Base-by-base conservation (phyloP, 176 grass and related monocot genomes). In the Thinopyrum elongatum region DNA sequence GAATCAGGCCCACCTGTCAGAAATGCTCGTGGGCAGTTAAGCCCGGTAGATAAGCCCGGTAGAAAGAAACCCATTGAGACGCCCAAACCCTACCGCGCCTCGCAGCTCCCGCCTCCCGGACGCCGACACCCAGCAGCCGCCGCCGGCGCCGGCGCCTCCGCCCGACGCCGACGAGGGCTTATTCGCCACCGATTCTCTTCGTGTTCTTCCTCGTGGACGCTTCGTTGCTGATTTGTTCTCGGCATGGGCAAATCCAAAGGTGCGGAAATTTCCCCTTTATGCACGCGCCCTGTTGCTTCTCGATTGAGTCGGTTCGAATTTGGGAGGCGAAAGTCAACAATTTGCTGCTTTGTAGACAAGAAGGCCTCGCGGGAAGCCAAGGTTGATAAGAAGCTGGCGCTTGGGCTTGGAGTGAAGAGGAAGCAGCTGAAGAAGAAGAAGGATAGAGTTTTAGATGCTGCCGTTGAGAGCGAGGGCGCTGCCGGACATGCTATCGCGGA, bases 361-460 rank as follows among this genome's bases (percentile, higher is more conserved):
- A 90, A 86, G 77, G 85, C 13, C 55, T 74, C 73, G 25, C 22
- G 82, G 77, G 88, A 88, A 17, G 61, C 78, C 13, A 92, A 83
- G 39, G 62, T 49, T 4, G 79, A 88, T 39, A 90, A 88, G 79
- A 92, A 90, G 21, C 73, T 70, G 64, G 72, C 82, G 75, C 90
- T 92, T 88, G 83, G 84, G 63, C 90, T 92, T 61, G 83, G 87
- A 74, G 88, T 95, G 82, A 90, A 95, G 84, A 80, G 57, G 75
- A 87, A 92, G 88, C 53, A 87, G 51, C 78, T 91, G 26, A 90
- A 88, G 82, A 95, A 77, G 89, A 95, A 92, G 85, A 95, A 95
- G 62, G 89, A 66, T 13, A 84, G 65, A 77, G 27, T 21, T 66
- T 64, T 90, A 34, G 68, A 92, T 57, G 44, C 35, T 14, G 30